Evolutionary conservation across 306 rosid species (phyloP).

Genomic region (Comarum palustre): DNA sequence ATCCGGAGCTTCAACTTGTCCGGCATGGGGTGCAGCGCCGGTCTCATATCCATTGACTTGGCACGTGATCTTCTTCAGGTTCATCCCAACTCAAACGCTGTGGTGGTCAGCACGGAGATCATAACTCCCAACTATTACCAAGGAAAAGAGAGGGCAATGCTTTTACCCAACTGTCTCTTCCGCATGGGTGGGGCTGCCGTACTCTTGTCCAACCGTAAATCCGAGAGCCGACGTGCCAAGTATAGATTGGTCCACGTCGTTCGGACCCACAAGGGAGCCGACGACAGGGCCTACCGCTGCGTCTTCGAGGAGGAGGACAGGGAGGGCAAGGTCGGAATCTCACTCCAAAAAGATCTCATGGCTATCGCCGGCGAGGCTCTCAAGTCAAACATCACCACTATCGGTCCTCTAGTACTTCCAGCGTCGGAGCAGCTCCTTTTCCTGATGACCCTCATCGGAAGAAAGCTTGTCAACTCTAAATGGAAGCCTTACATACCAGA

Average conservation of each 20-base stretch:
- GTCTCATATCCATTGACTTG: constrained; percentile 69
- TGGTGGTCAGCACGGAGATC: constrained; percentile 81
- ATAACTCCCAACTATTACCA: constrained; percentile 86
- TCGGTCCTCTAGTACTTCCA: constrained; percentile 90
- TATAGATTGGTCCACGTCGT: constrained; percentile 75
- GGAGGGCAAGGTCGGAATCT: constrained; percentile 86
- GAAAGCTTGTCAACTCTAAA: constrained; percentile 73
- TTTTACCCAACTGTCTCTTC: constrained; percentile 84
- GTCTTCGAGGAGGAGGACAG: constrained; percentile 78
- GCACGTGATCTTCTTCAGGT: constrained; percentile 94
- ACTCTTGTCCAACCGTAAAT: constrained; percentile 53
- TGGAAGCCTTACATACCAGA: constrained; percentile 98
- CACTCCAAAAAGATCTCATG: constrained; percentile 79
- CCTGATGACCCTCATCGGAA: constrained; percentile 61
- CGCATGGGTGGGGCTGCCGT: constrained; percentile 97
- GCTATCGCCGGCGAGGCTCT: constrained; percentile 96
- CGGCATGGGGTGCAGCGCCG: constrained; percentile 98
- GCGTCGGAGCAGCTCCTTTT: constrained; percentile 92
- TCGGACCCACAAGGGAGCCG: constrained; percentile 76
- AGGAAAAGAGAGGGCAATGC: constrained; percentile 94
- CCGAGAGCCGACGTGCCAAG: constrained; percentile 58
- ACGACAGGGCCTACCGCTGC: constrained; percentile 74
- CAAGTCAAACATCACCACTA: constrained; percentile 85
- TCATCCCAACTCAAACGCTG: constrained; percentile 83
- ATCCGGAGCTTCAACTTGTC: constrained; percentile 81